phyloP scores from a whole-genome alignment of 2,329 filamentous ascomycete species.

The Ophiostoma pallidulum region DNA sequence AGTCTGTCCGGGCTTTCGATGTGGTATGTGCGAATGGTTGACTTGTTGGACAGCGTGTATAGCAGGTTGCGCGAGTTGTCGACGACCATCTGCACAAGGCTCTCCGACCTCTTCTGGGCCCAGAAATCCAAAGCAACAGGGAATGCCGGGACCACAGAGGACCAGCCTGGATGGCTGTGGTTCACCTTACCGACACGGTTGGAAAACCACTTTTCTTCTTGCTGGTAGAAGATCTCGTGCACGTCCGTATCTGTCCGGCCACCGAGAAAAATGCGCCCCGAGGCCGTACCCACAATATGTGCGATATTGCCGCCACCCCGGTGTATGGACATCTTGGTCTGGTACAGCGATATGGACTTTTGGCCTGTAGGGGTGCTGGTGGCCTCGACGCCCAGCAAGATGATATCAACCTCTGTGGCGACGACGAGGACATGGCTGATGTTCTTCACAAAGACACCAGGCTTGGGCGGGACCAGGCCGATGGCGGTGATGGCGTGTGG shows the following conservation, averaged over 20 bases:
- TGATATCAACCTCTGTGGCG: conserved; percentile 75
- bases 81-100: conserved; percentile 69
- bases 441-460: conserved; percentile 74
- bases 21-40: conserved; percentile 85
- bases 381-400: conserved; percentile 75
- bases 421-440: conserved; percentile 87
- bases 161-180: conserved; percentile 68
- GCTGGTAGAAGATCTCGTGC: conserved; percentile 90
- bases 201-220: conserved; percentile 95
- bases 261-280: conserved; percentile 88
- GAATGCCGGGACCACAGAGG: conserved; percentile 50
- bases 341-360: conserved; percentile 68
- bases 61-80: conserved; percentile 83
- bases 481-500: conserved; percentile 83
- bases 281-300: conserved; percentile 69
- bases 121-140: conserved; percentile 37
- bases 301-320: conserved; percentile 69
- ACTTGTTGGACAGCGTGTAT: conserved; percentile 81
- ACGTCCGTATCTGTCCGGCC: conserved; percentile 75
- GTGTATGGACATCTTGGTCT: conserved; percentile 75
- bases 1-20: conserved; percentile 59
- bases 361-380: conserved; percentile 58
- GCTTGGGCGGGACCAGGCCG: conserved; percentile 73
- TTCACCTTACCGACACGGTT: conserved; percentile 81
- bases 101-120: conserved; percentile 45